phyloP scores from a whole-genome alignment of 1,284 basidiomycete genomes.

The Rhodofomes roseus region DNA sequence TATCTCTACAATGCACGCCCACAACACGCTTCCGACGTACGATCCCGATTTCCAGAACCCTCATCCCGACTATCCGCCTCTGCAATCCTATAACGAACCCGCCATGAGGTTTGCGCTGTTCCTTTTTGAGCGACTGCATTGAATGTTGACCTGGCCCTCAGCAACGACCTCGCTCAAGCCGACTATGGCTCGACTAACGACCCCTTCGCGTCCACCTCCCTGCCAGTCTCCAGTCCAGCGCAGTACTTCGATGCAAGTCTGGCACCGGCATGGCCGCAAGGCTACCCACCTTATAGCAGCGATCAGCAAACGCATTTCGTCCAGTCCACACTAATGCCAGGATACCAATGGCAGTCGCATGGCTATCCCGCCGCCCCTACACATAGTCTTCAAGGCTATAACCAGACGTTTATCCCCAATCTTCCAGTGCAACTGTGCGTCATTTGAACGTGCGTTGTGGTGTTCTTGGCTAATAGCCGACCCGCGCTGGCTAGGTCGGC shows the following conservation, averaged over 20 bases:
- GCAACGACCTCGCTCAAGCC: background rate
- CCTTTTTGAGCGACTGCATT: background rate
- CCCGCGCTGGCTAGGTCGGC: background rate
- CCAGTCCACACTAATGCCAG: background rate
- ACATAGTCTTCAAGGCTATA: background rate
- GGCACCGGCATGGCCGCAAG: background rate
- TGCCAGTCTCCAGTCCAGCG: background rate
- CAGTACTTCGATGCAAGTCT: background rate
- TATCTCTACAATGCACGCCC: background rate
- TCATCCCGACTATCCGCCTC: background rate
- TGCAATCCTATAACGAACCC: background rate
- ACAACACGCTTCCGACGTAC: background rate
- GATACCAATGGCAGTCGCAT: background rate
- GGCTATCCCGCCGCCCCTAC: background rate
- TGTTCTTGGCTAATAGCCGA: background rate
- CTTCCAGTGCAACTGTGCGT: background rate
- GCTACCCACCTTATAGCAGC: background rate
- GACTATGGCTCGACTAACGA: background rate
- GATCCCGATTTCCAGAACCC: background rate
- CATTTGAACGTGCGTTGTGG: background rate
- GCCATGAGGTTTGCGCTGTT: background rate
- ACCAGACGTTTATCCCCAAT: background rate
- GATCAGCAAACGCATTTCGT: background rate
- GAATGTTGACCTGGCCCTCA: background rate
- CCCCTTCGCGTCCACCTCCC: background rate